Conservation (phyloP, 495 filamentous ascomycete species). For the Apiosordaria backusii region DNA sequence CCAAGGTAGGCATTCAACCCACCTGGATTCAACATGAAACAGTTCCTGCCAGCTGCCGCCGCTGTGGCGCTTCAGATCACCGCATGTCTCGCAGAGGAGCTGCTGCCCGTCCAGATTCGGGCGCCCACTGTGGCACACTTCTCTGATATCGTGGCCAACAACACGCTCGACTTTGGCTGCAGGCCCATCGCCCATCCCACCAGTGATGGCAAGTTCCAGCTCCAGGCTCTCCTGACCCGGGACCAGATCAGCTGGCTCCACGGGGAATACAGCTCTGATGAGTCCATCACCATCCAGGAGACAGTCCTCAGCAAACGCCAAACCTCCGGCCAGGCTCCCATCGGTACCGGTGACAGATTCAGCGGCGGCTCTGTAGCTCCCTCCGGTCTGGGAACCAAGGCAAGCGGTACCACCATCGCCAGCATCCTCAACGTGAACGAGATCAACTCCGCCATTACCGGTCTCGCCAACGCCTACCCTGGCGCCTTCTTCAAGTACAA, state of each 20-base stretch:
- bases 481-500: conserved; percentile 28
- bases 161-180: conserved; percentile 20
- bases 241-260: conserved; percentile 15
- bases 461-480: conserved; percentile 30
- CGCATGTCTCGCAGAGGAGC: conserved; percentile 2
- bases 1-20: not conserved
- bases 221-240: conserved; percentile 18
- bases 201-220: conserved; percentile 12
- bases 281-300: conserved; percentile 9
- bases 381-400: conserved; percentile 4
- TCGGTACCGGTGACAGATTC: conserved; percentile 1
- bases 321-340: not conserved
- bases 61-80: conserved; percentile 16
- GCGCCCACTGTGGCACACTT: conserved; percentile 15
- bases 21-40: conserved; percentile 8
- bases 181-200: conserved; percentile 15
- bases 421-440: conserved; percentile 34
- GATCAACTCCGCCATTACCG: conserved; percentile 32
- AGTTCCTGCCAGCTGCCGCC: not conserved
- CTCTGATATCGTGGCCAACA: conserved; percentile 15
- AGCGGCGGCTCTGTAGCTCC: not conserved
- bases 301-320: conserved; percentile 7
- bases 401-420: conserved; percentile 17
- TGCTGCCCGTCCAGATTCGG: conserved; percentile 14
- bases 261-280: conserved; percentile 5